Evolutionary conservation across 2,329 filamentous ascomycete species (phyloP).

Genomic region (Myriangium duriaei): DNA sequence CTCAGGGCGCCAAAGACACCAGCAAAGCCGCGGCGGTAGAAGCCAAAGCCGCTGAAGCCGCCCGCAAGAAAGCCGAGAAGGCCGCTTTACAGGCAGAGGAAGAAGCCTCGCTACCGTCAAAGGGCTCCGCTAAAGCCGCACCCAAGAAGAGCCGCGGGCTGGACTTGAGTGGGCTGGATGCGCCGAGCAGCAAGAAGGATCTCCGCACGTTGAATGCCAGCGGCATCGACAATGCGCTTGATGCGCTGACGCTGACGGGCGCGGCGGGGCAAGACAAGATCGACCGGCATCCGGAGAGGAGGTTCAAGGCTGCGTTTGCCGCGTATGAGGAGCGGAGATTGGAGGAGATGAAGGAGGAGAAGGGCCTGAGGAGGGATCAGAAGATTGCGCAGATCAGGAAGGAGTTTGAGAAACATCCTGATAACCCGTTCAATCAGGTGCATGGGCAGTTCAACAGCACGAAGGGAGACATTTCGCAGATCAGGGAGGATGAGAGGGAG

Average conservation of each 20-base stretch:
- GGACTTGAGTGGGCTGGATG: constrained; percentile 63
- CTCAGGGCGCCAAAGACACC: constrained; percentile 70
- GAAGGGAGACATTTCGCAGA: constrained; percentile 59
- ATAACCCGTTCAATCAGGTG: constrained; percentile 91
- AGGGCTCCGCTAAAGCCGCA: constrained; percentile 56
- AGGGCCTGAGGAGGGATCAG: constrained; percentile 70
- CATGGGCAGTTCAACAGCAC: constrained; percentile 57
- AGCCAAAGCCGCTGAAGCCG: constrained; percentile 68
- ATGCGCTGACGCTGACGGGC: constrained; percentile 59
- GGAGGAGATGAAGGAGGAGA: constrained; percentile 75
- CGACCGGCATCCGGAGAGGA: constrained; percentile 76
- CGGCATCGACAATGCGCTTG: constrained; percentile 87
- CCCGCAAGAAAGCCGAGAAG: constrained; percentile 83
- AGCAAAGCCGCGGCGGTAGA: constrained; percentile 81
- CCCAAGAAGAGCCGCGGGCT: constrained; percentile 49
- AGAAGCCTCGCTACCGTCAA: constrained; percentile 53
- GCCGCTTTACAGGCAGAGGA: constrained; percentile 75
- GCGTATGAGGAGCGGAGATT: constrained; percentile 71
- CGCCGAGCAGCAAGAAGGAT: constrained; percentile 33
- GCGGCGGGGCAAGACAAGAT: constrained; percentile 53
- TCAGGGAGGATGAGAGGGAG: constrained; percentile 53
- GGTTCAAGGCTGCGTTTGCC: constrained; percentile 75
- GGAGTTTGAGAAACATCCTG: constrained; percentile 88
- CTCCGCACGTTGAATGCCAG: constrained; percentile 59
- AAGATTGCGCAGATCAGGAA: constrained; percentile 72